Evolutionary conservation across 306 rosid species (phyloP).

Genomic region (Carpinus fangiana): DNA sequence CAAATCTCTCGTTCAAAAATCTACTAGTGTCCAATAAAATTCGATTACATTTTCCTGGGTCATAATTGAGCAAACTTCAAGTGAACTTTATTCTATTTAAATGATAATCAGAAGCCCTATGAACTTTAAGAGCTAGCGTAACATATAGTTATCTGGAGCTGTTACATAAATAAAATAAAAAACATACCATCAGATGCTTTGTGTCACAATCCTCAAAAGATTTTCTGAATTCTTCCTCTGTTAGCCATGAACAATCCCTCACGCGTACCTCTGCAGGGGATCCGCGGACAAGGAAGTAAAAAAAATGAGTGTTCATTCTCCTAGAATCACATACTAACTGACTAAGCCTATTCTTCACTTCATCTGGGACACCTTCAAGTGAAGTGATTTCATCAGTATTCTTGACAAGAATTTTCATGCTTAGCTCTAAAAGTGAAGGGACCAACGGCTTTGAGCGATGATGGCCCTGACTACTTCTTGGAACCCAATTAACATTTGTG

Average conservation of each 20-base stretch:
- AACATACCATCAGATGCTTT: constrained; percentile 48
- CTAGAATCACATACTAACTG: constrained; percentile 68
- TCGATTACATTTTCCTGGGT: too few species aligned
- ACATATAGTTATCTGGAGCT: neutral
- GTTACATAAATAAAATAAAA: neutral
- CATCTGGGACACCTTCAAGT: constrained; percentile 63
- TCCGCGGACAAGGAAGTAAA: constrained; percentile 57
- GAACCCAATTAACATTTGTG: constrained; percentile 22
- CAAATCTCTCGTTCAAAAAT: neutral
- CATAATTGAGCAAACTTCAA: neutral
- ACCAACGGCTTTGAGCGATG: constrained; percentile 15
- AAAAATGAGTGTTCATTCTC: constrained; percentile 43
- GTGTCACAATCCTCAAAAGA: constrained; percentile 51
- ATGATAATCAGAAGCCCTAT: neutral
- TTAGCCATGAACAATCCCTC: constrained; percentile 78
- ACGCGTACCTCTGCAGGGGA: constrained; percentile 72
- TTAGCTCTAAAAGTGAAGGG: constrained; percentile 64
- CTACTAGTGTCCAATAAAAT: too few species aligned
- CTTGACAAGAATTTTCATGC: constrained; percentile 44
- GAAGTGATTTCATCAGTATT: constrained; percentile 68
- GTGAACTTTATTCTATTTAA: neutral
- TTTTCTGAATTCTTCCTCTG: constrained; percentile 59
- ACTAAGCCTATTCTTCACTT: constrained; percentile 56
- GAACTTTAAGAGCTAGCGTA: neutral
- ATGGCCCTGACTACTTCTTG: constrained; percentile 7